Evolutionary conservation across 2,329 filamentous ascomycete genomes (phyloP), one percentile per base, ranked within the genome.

Genomic region (Exophiala mesophila): DNA sequence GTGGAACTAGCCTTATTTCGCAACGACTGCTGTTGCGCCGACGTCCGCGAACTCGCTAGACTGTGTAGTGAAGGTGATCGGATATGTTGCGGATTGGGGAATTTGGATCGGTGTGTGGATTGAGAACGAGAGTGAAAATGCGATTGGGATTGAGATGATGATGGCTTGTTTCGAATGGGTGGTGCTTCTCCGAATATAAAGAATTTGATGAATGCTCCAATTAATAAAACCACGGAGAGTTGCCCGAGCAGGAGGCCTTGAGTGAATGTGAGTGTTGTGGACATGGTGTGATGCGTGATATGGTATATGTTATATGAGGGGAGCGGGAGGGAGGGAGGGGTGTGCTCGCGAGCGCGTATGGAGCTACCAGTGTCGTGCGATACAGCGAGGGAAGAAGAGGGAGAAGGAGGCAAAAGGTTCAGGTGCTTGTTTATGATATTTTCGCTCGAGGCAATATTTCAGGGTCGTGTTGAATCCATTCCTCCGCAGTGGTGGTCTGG

Each of bases 171-270:
- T 85, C 86, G 88, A 49, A 88, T 76, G 1, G 85, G 88, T 1
- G 88, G 88, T 4, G 88, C 81, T 61, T 97, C 92, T 56, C 92
- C 92, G 61, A 98, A 97, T 60, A 98, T 97, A 77, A 98, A 98
- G 78, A 96, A 98, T 63, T 95, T 95, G 66, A 98, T 97, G 68
- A 98, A 97, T 55, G 85, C 87, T 52, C 88, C 89, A 49, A 98
- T 80, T 28, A 98, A 75, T 17, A 97, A 71, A 10, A 95, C 86
- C 33, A 98, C 85, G 2, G 88, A 94, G 38, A 98, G 74, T 65
- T 98, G 92, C 36, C 92, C 92, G 21, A 97, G 74, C 36, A 98
- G 80, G 55, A 98, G 83, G 19, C 92, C 92, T 63, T 95, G 88
- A 10, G 47, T 49, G 45, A 53, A 53, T 39, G 50, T 53, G 23